These are phyloP conservation scores for Beauveria brongniartii DNA, from an alignment of 2,329 filamentous ascomycete species.

Conservation along the genomic window DNA sequence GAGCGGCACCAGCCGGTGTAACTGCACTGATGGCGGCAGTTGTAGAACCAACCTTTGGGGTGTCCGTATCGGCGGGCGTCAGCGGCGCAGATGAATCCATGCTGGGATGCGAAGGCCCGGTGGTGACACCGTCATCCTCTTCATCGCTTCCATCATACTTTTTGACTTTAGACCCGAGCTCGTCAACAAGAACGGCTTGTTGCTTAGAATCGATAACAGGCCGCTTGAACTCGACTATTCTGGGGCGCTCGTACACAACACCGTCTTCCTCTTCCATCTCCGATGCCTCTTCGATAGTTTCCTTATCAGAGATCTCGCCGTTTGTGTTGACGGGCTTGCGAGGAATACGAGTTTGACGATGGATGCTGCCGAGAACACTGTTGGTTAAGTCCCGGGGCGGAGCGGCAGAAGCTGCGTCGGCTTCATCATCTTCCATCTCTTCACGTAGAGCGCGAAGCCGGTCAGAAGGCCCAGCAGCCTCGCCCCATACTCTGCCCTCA, in stretches of 20 bases:
- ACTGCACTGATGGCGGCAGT: slow-evolving; percentile 29
- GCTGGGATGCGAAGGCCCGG: slow-evolving; percentile 67
- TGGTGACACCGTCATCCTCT: slow-evolving; percentile 61
- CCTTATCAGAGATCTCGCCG: slow-evolving; percentile 35
- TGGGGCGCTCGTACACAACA: slow-evolving; percentile 68
- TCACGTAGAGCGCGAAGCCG: slow-evolving; percentile 85
- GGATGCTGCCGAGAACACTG: slow-evolving; percentile 66
- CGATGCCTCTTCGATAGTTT: slow-evolving; percentile 40
- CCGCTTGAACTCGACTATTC: slow-evolving; percentile 69
- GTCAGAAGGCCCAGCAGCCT: slow-evolving; percentile 77
- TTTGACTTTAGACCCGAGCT: slow-evolving; percentile 71
- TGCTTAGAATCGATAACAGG: slow-evolving; percentile 58
- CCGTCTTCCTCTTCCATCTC: slow-evolving; percentile 45
- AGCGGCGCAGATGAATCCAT: slow-evolving; percentile 62
- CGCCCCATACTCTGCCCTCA: slow-evolving; percentile 85
- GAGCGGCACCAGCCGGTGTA: slow-evolving; percentile 25
- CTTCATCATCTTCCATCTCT: slow-evolving; percentile 75
- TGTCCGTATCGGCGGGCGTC: slow-evolving; percentile 53
- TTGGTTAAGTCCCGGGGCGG: slow-evolving; percentile 59
- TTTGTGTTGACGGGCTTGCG: slow-evolving; percentile 44
- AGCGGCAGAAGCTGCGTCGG: slow-evolving; percentile 38
- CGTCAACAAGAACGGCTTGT: slow-evolving; percentile 55
- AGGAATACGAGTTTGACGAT: slow-evolving; percentile 49
- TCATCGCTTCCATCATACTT: slow-evolving; percentile 66
- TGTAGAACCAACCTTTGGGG: slow-evolving; percentile 51